A percentile compares a stretch with the other conserved stretches of the same genome.
Conservation (phyloP, 1,284 basidiomycete genomes). For the Volvariella volvacea region DNA sequence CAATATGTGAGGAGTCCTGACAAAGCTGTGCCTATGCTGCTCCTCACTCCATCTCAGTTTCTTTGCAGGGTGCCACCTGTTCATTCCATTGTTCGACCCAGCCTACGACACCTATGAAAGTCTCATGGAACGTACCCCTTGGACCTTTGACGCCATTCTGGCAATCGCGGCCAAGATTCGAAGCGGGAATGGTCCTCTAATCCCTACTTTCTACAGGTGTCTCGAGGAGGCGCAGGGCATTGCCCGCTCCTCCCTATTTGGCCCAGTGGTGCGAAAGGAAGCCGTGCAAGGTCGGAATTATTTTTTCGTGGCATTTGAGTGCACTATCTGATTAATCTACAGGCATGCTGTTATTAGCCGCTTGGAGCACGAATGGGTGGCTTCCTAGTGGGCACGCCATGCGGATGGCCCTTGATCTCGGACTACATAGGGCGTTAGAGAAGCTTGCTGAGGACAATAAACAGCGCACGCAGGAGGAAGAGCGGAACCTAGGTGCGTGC, state of each 20-base stretch:
- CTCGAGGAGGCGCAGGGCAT: conserved; percentile 93
- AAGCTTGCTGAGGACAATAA: conserved; percentile 77
- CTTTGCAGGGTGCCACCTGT: conserved; percentile 92
- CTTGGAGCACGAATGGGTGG: conserved; percentile 94
- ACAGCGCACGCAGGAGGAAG: conserved; percentile 72
- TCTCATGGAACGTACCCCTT: conserved; percentile 84
- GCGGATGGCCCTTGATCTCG: conserved; percentile 91
- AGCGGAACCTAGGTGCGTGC: conserved; percentile 72
- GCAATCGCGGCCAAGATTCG: conserved; percentile 89
- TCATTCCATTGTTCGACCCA: conserved; percentile 90
- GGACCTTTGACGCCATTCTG: conserved; percentile 88
- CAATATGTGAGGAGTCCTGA: conserved; percentile 53
- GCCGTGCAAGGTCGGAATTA: conserved; percentile 72
- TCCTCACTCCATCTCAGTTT: conserved; percentile 50
- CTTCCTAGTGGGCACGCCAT: conserved; percentile 88
- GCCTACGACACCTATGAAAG: conserved; percentile 87
- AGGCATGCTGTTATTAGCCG: conserved; percentile 87
- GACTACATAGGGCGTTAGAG: conserved; percentile 84
- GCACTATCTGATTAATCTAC: conserved; percentile 10
- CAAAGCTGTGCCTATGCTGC: conserved; percentile 21
- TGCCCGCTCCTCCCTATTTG: conserved; percentile 86
- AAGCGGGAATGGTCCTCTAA: conserved; percentile 80
- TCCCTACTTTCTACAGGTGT: conserved; percentile 82
- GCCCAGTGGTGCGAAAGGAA: conserved; percentile 88
- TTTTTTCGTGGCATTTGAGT: conserved; percentile 12